Evolutionary conservation across 1,284 basidiomycete genomes (phyloP), one percentile per base, ranked within the genome.

Genomic region (Phellopilus nigrolimitatus): DNA sequence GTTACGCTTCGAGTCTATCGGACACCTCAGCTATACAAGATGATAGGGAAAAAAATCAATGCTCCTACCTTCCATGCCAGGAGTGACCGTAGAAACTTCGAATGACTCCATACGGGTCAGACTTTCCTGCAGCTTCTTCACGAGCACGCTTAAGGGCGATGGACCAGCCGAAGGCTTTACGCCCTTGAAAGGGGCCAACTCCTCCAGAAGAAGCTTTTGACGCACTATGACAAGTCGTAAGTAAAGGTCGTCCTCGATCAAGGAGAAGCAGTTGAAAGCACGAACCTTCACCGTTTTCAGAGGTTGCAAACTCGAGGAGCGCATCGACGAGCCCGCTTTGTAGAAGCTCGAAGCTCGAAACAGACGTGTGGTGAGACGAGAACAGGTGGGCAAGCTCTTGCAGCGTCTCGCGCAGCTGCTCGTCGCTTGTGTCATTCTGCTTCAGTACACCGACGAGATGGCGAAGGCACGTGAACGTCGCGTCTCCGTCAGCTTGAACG

Each of bases 281-380:
- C n/a, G n/a, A n/a, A 84, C 84, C 72, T 40, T 69, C 68, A 39
- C 77, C 73, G 6, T 78, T 76, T 39, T 78, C 71, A 55, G 84
- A 82, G 2, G 88, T 89, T 3, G 91, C 82, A 68, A 93, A 94
- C 41, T 80, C 78, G 49, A 98, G 77, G 37, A 99, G 66, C 2
- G 84, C 85, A 58, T 97, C 93, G 1, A 98, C 87, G 1, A 97
- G 78, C 2, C 95, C 95, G 61, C 92, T 95, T 62, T 97, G 89
- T 49, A 97, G 71, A 36, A 99, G 70, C 71, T 99, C 97, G 60
- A 98, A 99, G 67, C 94, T 97, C 0, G 95, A 97, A 9, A 98
- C 82, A 8, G 92, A 88, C 3, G 77, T 79, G 60, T 82, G 77
- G 27, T 79, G 75, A n/a, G 84, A 84, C 1, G 84, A 73, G 65